Percentiles rank a stretch among this genome's conserved stretches.
Evolutionary conservation across 495 filamentous ascomycete genomes (phyloP).

Genomic region (Penicillium cinerascens): DNA sequence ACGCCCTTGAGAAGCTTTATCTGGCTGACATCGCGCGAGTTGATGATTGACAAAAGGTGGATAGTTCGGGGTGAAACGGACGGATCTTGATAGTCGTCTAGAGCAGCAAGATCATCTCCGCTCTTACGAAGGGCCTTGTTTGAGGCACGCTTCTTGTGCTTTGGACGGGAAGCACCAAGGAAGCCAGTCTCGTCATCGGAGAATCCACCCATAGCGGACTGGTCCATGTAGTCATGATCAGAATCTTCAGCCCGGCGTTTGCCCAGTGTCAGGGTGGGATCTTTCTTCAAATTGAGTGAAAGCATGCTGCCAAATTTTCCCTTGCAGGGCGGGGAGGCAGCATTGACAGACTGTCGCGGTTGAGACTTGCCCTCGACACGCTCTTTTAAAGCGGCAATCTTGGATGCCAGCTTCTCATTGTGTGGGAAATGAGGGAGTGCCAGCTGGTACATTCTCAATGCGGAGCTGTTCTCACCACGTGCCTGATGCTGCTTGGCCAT

Average conservation of each 20-base stretch:
- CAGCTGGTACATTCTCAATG: conserved; percentile 80
- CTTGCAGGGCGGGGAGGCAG: conserved; percentile 21
- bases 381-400: conserved; percentile 68
- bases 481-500: conserved; percentile 91
- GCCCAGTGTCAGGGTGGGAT: conserved; percentile 21
- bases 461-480: conserved; percentile 70
- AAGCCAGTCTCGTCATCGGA: conserved; percentile 32
- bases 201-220: conserved; percentile 19
- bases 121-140: conserved; percentile 23
- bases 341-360: conserved; percentile 11
- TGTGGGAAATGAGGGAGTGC: conserved; percentile 83
- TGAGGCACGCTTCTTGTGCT: conserved; percentile 42
- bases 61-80: conserved; percentile 62
- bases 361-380: conserved; percentile 46
- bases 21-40: conserved; percentile 69
- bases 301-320: conserved; percentile 39
- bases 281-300: conserved; percentile 37
- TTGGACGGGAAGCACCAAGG: conserved; percentile 30
- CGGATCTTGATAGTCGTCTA: conserved; percentile 28
- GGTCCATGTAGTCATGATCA: conserved; percentile 32
- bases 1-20: conserved; percentile 67
- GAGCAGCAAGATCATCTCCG: conserved; percentile 15
- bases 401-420: conserved; percentile 73
- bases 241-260: conserved; percentile 36
- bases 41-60: conserved; percentile 77